Base-by-base conservation (phyloP, 1,139 yeast species). In the Pichia cactophila region DNA sequence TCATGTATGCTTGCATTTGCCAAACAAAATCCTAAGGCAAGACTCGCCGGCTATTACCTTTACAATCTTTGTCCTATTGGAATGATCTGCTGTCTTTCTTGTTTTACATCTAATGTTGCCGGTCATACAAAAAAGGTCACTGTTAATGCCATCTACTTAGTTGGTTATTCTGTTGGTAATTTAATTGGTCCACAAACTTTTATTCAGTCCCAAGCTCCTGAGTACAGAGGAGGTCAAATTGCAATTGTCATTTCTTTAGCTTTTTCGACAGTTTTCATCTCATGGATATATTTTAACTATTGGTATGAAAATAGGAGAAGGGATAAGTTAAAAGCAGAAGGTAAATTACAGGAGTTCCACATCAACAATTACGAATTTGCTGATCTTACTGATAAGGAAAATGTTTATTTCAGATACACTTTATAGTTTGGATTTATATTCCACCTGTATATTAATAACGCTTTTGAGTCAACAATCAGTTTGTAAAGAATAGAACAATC, bases 101-200 rank as follows among this genome's bases (percentile, higher is more conserved):
- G 68, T 46, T 62, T 74, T 46, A 67, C 80, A 16, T 68, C 77
- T 8, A 84, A 83, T 58, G 77, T 80, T 10, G 83, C 87, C 4
- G 92, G 92, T 17, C 55, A 57, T 46, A 57, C 63, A 33, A 60
- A 59, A 43, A 60, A 60, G 45, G 49, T 78, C 45, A 76, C 81
- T 10, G 75, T 78, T 33, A 81, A 77, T 62, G 84, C 85, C 1
- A 61, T 79, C 36, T 73, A 75, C 41, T 73, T 83, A 64, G 68
- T 83, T 45, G 61, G 58, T 0, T 83, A 79, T 59, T 80, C 85
- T 56, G 75, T 77, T 26, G 88, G 94, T 29, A 83, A 84, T 56
- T 68, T 84, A 44, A 70, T 81, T 50, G 81, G 81, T 2, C 78
- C 80, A 4, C 80, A 74, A 56, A 71, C 78, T 4, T 77, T 74